phyloP scores from a whole-genome alignment of 768 basidiomycete genomes.

The Pleurotus citrinopileatus region DNA sequence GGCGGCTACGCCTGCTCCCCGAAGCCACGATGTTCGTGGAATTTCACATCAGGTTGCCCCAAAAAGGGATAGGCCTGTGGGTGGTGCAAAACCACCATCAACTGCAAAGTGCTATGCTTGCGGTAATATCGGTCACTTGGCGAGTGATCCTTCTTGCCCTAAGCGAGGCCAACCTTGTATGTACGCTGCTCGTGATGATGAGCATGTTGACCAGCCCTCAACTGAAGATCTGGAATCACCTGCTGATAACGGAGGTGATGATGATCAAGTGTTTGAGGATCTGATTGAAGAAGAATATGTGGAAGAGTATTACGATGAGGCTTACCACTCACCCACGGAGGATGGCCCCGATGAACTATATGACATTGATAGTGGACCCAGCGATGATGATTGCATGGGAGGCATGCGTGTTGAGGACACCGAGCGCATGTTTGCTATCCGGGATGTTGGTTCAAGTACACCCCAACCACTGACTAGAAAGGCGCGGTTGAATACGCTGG shows the following conservation, averaged over 20 bases:
- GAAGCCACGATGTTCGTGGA: no score
- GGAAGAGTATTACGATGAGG: background rate
- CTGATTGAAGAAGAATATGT: background rate
- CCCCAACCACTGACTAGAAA: no score
- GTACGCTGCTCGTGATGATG: background rate
- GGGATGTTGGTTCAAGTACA: no score
- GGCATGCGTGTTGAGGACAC: background rate
- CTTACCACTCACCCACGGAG: background rate
- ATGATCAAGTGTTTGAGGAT: background rate
- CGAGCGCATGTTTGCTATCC: no score
- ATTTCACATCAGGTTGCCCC: no score
- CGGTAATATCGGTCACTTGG: background rate
- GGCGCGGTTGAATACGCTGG: no score
- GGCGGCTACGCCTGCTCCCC: no score
- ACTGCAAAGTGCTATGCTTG: background rate
- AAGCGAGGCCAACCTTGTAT: background rate
- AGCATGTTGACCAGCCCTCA: no score
- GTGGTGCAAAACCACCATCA: no score
- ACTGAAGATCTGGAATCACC: no score
- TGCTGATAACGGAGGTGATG: no score
- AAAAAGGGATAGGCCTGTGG: no score
- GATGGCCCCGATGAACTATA: background rate
- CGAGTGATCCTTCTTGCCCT: background rate
- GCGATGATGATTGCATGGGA: background rate
- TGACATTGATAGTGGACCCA: background rate